Percentiles rank a stretch among this genome's conserved stretches.
phyloP scores from a whole-genome alignment of 441 rosid genomes.

The Aleurites moluccanus region DNA sequence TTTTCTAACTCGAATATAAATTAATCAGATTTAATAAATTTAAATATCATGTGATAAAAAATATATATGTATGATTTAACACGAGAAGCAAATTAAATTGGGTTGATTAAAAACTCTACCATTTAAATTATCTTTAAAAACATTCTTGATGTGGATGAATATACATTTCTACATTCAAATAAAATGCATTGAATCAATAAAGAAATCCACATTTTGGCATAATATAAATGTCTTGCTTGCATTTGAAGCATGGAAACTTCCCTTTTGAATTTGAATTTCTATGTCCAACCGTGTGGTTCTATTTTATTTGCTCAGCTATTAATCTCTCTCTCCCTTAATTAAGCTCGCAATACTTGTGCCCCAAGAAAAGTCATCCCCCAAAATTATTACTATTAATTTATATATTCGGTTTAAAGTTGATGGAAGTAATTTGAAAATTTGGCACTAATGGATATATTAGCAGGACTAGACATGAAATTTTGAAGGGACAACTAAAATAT shows the following conservation, averaged over 20 bases:
- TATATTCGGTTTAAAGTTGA: too few species aligned
- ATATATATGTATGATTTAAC: too few species aligned
- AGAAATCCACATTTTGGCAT: slow-evolving; percentile 18
- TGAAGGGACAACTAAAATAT: too few species aligned
- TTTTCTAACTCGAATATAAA: too few species aligned
- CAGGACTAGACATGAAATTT: too few species aligned
- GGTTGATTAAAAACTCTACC: background rate
- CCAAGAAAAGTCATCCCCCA: slow-evolving; percentile 5
- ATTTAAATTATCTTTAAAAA: background rate
- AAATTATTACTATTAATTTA: background rate
- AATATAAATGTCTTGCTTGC: slow-evolving; percentile 15
- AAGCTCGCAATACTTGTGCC: background rate
- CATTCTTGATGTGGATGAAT: slow-evolving; percentile 23
- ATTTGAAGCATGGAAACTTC: slow-evolving; percentile 8
- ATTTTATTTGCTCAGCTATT: background rate
- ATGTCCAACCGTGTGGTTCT: slow-evolving; percentile 28
- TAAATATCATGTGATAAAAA: too few species aligned
- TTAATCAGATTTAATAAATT: too few species aligned
- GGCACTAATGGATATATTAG: background rate
- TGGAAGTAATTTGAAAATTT: background rate
- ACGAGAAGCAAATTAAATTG: background rate
- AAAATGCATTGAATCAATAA: slow-evolving; percentile 35
- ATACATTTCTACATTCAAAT: background rate
- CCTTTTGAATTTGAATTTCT: slow-evolving; percentile 23
- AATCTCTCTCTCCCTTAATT: background rate